Conservation (phyloP, 129 eudicot genomes). For the Smallanthus sonchifolius region DNA sequence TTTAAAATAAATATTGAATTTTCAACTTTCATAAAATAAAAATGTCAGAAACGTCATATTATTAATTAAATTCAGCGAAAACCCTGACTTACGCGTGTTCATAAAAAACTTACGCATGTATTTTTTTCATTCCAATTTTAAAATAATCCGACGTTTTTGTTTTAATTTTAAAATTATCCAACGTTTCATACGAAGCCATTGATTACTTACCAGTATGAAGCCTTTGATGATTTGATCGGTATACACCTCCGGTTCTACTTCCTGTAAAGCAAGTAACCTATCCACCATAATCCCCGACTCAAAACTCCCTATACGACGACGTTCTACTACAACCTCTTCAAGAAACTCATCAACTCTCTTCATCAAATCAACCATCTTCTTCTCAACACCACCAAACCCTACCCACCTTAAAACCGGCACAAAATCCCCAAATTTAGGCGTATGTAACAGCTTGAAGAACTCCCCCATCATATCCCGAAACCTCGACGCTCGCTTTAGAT, state of each 20-base stretch:
- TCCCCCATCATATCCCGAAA: slow-evolving; percentile 17
- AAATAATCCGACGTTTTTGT: too few relatives aligned
- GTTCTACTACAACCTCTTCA: slow-evolving; percentile 37
- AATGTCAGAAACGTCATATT: too few relatives aligned
- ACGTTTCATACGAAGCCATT: too few relatives aligned
- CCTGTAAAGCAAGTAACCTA: slow-evolving; percentile 36
- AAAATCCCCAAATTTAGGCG: slow-evolving; percentile 30
- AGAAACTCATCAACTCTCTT: slow-evolving; percentile 35
- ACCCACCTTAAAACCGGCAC: slow-evolving; percentile 41
- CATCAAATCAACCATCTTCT: slow-evolving; percentile 23
- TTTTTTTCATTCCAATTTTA: too few relatives aligned
- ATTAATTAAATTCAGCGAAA: too few relatives aligned
- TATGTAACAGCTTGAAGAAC: slow-evolving; percentile 19
- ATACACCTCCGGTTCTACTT: slow-evolving; percentile 41
- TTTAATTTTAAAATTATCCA: too few relatives aligned
- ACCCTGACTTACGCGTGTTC: too few relatives aligned
- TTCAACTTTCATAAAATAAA: too few relatives aligned
- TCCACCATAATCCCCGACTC: slow-evolving; percentile 34
- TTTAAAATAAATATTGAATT: too few relatives aligned
- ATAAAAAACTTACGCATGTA: too few relatives aligned
- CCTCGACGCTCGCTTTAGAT: not conserved
- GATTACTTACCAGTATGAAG: slow-evolving; percentile 26
- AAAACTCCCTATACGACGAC: not conserved
- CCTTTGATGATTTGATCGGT: slow-evolving; percentile 49
- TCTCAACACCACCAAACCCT: slow-evolving; percentile 23